A percentile compares a stretch with the other conserved stretches of the same genome.
Conservation (phyloP, 371 early-diverging fungal species). For the Dichotomocladium elegans region DNA sequence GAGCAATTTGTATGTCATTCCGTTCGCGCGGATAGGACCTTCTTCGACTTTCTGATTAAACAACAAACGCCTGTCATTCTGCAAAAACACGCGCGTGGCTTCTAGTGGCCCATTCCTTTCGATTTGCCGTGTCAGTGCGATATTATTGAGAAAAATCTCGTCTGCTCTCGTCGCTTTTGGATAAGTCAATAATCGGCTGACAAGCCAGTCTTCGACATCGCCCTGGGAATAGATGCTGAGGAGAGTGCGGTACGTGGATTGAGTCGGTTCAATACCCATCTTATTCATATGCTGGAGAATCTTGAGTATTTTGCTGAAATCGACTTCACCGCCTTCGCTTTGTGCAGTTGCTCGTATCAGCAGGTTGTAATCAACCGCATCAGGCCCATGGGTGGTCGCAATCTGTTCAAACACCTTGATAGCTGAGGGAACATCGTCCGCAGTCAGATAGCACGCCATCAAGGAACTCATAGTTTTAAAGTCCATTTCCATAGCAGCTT, state of each 20-base stretch:
- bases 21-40: slow-evolving; percentile 16
- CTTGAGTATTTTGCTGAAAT: slow-evolving; percentile 23
- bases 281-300: slow-evolving; percentile 35
- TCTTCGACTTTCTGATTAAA: slow-evolving; percentile 4
- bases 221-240: slow-evolving; percentile 17
- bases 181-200: slow-evolving; percentile 13
- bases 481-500: slow-evolving; percentile 8
- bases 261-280: slow-evolving; percentile 25
- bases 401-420: slow-evolving; percentile 24
- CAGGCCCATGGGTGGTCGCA: slow-evolving; percentile 25
- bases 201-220: slow-evolving; percentile 15
- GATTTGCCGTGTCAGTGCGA: slow-evolving; percentile 20
- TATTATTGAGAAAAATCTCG: slow-evolving; percentile 33
- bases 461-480: slow-evolving; percentile 27
- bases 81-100: slow-evolving; percentile 11
- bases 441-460: slow-evolving; percentile 24
- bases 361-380: slow-evolving; percentile 40
- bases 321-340: slow-evolving; percentile 4
- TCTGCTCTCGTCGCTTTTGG: slow-evolving; percentile 12
- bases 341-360: slow-evolving; percentile 25
- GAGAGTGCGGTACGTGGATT: slow-evolving; percentile 32
- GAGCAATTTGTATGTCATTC: slow-evolving; percentile 29
- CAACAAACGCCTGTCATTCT: slow-evolving; percentile 17
- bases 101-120: background rate
- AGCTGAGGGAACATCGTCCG: slow-evolving; percentile 17